Evolutionary conservation across 768 basidiomycete species (phyloP), one percentile per base, ranked within the genome.

Genomic region (Cyclocybe cylindracea): DNA sequence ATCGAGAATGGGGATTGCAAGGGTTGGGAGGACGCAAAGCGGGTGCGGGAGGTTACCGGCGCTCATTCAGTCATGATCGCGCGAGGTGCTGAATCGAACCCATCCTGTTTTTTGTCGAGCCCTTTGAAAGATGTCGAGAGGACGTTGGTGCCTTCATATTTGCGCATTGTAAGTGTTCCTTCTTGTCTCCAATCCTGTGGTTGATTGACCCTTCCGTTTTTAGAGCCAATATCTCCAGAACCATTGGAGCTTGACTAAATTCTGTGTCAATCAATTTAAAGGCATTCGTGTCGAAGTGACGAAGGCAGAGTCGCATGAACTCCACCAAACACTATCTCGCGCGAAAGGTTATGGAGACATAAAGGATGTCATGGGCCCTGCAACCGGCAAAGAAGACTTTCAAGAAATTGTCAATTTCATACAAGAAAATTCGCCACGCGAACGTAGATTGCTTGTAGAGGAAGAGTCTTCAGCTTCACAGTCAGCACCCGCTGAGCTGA

Each of bases 21-120:
- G 11, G 86, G 85, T 3, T 87, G 80, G 72, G 80, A 86, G 57
- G 94, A 95, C 61, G 88, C 89, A 43, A 84, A 82, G 53, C 79
- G 85, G 41, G 82, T 98, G 34, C 79, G 87, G 39, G 75, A 76
- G 44, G 67, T 84, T 24, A 98, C 95, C 31, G 90, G 94, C 3
- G 93, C 92, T 9, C 84, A 90, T 61, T 94, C 93, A 0, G 86
- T 94, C 37, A 99, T 99, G 97, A 89, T 99, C 37, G 97, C 97
- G 16, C 87, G 94, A 5, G 94, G 87, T 1, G 97, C 95, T 5
- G 97, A 99, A 68, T 71, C 87, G 4, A 99, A 98, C 67, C 92
- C 94, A 0, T 86, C 90, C 0, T 89, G 93, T 59, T 98, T 98
- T 75, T 82, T 83, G 2, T 70, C 79, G 13, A 79, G 65, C 0